Percentiles rank a stretch among this genome's conserved stretches.
Conservation (phyloP, 768 basidiomycete genomes). For the Lyophyllum semitale region DNA sequence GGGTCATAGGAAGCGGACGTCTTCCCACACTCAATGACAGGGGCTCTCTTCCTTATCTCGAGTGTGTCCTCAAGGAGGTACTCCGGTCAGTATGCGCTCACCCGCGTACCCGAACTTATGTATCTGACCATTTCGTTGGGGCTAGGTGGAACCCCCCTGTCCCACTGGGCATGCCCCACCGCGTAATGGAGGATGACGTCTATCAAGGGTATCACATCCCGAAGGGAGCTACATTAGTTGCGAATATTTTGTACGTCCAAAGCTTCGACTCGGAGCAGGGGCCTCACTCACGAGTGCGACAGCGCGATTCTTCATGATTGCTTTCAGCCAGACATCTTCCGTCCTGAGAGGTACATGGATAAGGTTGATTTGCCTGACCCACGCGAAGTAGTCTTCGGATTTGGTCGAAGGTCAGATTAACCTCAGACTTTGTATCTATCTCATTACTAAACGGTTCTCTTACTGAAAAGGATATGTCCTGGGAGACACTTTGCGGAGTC, state of each 20-base stretch:
- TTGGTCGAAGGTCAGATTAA: slow-evolving; percentile 49
- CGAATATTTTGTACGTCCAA: slow-evolving; percentile 43
- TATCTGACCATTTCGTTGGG: slow-evolving; percentile 3
- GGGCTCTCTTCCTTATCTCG: slow-evolving; percentile 46
- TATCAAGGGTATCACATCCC: slow-evolving; percentile 50
- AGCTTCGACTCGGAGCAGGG: background rate
- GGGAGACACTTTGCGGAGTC: slow-evolving; percentile 54
- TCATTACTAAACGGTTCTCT: background rate
- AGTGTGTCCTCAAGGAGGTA: slow-evolving; percentile 48
- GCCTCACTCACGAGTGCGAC: background rate
- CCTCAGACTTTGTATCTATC: background rate
- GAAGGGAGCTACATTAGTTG: slow-evolving; percentile 42
- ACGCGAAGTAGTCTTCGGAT: slow-evolving; percentile 53
- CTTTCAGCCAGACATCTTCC: slow-evolving; percentile 45
- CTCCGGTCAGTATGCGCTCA: slow-evolving; percentile 35
- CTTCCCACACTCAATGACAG: slow-evolving; percentile 50
- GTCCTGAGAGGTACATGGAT: slow-evolving; percentile 51
- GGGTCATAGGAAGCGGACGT: slow-evolving; percentile 42
- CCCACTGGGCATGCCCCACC: slow-evolving; percentile 53
- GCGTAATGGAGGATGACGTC: slow-evolving; percentile 51
- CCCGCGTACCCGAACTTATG: background rate
- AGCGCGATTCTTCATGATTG: slow-evolving; percentile 48
- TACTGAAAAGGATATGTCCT: slow-evolving; percentile 47
- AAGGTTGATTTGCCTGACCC: slow-evolving; percentile 43
- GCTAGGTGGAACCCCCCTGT: slow-evolving; percentile 50